These are phyloP conservation scores for Neurospora terricola DNA, from an alignment of 495 filamentous ascomycete species.

Conservation along the genomic window DNA sequence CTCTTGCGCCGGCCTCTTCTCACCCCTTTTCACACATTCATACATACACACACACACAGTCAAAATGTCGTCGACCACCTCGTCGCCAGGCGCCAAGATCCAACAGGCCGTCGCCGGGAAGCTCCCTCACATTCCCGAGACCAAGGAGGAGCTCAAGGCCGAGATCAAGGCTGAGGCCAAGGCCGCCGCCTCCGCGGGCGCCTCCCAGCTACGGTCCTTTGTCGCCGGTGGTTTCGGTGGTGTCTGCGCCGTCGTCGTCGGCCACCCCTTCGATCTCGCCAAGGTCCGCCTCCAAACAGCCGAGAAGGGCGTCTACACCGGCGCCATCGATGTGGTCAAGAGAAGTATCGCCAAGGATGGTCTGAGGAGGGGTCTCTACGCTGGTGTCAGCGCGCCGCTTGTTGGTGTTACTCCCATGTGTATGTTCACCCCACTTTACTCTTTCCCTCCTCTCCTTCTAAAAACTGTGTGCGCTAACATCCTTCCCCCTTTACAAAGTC, in stretches of 20 bases:
- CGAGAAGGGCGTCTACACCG: conserved; percentile 82
- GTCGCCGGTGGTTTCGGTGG: conserved; percentile 88
- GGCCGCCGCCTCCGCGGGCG: conserved; percentile 35
- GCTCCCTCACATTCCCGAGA: conserved; percentile 42
- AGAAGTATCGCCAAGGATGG: conserved; percentile 86
- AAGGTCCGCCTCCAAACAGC: conserved; percentile 96
- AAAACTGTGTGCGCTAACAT: not conserved
- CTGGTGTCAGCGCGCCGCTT: conserved; percentile 90
- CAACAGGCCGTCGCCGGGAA: conserved; percentile 29
- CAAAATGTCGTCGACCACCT: conserved; percentile 16
- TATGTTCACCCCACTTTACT: conserved; percentile 38
- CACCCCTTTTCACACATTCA: not conserved
- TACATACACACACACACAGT: not conserved
- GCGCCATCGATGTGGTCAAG: conserved; percentile 83
- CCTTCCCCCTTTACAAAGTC: conserved; percentile 40
- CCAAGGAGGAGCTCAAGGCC: conserved; percentile 40
- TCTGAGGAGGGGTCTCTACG: conserved; percentile 74
- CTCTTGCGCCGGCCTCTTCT: not conserved
- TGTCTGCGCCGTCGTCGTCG: conserved; percentile 83
- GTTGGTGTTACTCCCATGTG: conserved; percentile 98
- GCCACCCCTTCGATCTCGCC: conserved; percentile 94
- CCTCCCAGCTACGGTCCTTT: conserved; percentile 59
- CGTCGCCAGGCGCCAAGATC: conserved; percentile 27
- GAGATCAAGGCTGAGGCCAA: conserved; percentile 38
- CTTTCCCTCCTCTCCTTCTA: not conserved